Base-by-base conservation (phyloP, 805 yeast genomes). In the Lipomyces spencermartinsiae region DNA sequence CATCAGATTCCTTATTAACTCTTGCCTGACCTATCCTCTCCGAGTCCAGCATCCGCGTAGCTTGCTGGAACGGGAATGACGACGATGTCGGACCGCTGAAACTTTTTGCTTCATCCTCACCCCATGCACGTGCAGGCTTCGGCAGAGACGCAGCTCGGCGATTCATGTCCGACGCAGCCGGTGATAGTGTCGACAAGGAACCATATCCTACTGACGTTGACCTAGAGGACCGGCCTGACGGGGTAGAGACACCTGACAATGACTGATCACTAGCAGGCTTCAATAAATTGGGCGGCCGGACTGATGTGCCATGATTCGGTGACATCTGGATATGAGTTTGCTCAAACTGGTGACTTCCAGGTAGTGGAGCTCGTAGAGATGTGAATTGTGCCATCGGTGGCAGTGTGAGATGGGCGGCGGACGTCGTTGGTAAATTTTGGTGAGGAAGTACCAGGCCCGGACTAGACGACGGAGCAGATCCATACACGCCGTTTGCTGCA, bases 51-150 rank as follows among this genome's bases (percentile, higher is more conserved):
- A 58, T 35, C 29, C 19, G n/a, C 2, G 51, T 29, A 5, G 14
- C 68, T 25, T 62, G 67, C 56, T 59, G 61, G 43, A 63, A 59
- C 7, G 67, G 69, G 19, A 39, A 39, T 9, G 60, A 35, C 4
- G 69, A 55, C 14, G 67, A 59, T 39, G 65, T 63, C 25, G 62
- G 67, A 3, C 68, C 65, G 7, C 59, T 46, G 54, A 62, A 65
- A 6, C 61, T 33, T 57, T 61, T 65, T 19, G 39, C 53, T 34
- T 55, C 39, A n/a, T 59, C 65, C 19, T 37, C 39, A 29, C 29
- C 68, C 65, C 65, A 61, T 1, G 68, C 25, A n/a, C 62, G 58
- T 1, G 59, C 60, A 7, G 68, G 63, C n/a, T 53, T 61, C 12
- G 68, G 61, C 2, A 64, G 61, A 34, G 64, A 25, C 22, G 31